These are phyloP conservation scores for Saitozyma podzolica DNA, from an alignment of 768 basidiomycete species.

Conservation along the genomic window DNA sequence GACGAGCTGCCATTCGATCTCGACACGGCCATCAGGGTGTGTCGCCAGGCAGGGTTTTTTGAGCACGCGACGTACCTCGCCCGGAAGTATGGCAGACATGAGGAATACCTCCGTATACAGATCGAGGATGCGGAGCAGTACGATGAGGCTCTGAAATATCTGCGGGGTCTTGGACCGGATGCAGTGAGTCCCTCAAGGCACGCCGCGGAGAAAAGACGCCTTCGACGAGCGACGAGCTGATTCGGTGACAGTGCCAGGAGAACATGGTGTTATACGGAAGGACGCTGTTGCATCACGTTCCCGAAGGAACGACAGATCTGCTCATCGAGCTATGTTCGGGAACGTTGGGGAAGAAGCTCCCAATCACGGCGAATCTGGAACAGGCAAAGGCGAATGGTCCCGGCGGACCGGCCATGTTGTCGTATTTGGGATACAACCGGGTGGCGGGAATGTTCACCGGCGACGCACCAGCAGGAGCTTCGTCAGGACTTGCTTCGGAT, in stretches of 20 bases:
- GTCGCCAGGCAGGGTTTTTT: conserved; percentile 93
- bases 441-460: conserved; percentile 53
- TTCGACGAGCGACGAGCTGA: conserved; percentile 6
- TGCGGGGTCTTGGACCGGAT: conserved; percentile 74
- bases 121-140: conserved; percentile 88
- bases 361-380: conserved; percentile 25
- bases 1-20: conserved; percentile 89
- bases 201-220: too few relatives aligned
- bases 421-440: conserved; percentile 74
- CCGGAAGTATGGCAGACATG: conserved; percentile 83
- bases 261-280: conserved; percentile 86
- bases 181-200: conserved; percentile 60
- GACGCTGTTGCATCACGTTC: conserved; percentile 75
- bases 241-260: conserved; percentile 64
- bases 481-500: conserved; percentile 21
- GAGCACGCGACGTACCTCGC: conserved; percentile 93
- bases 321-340: conserved; percentile 89
- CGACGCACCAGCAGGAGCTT: conserved; percentile 51
- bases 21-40: conserved; percentile 94
- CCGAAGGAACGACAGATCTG: conserved; percentile 83
- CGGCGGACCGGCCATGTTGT: conserved; percentile 66
- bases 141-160: conserved; percentile 74
- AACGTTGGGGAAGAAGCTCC: conserved; percentile 53
- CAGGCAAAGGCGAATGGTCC: conserved; percentile 14
- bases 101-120: conserved; percentile 89